Percentiles rank a stretch among this genome's conserved stretches.
These are phyloP conservation scores for Colletotrichum sp. DNA, from an alignment of 2,329 filamentous ascomycete species.

Conservation along the genomic window DNA sequence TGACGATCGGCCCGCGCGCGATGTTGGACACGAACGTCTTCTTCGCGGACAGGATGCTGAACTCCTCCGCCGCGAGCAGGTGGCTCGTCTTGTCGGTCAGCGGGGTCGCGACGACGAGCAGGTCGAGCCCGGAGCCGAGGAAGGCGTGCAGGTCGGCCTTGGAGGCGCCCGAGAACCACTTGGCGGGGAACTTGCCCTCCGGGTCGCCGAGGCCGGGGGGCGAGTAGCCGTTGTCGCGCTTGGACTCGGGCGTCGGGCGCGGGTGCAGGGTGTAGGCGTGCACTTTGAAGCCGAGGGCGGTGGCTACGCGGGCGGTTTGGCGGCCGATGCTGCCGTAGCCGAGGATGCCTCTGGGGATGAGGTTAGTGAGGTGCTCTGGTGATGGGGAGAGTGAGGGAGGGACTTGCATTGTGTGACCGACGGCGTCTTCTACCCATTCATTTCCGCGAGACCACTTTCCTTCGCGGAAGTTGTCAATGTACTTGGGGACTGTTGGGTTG, in stretches of 20 bases:
- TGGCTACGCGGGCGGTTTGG: conserved; percentile 60
- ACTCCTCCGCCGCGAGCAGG: conserved; percentile 57
- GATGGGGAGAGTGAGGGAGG: background rate
- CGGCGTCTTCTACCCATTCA: conserved; percentile 44
- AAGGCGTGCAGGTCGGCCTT: conserved; percentile 53
- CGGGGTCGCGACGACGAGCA: conserved; percentile 57
- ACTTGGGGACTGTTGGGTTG: conserved; percentile 43
- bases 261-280: conserved; percentile 77
- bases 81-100: conserved; percentile 52
- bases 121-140: conserved; percentile 53
- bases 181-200: conserved; percentile 50
- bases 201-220: conserved; percentile 68
- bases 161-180: conserved; percentile 54
- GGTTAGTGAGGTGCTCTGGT: background rate
- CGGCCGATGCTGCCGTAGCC: conserved; percentile 61
- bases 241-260: conserved; percentile 69
- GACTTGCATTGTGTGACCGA: conserved; percentile 53
- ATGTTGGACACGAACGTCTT: conserved; percentile 74
- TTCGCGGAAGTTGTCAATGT: conserved; percentile 47
- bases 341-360: conserved; percentile 47
- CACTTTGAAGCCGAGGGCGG: conserved; percentile 72
- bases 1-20: conserved; percentile 60
- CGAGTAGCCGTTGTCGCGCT: conserved; percentile 68
- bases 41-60: conserved; percentile 47
- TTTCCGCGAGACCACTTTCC: conserved; percentile 45